Evolutionary conservation across 148 eudicot genomes (phyloP).

Genomic region (Chenopodium berlandieri): DNA sequence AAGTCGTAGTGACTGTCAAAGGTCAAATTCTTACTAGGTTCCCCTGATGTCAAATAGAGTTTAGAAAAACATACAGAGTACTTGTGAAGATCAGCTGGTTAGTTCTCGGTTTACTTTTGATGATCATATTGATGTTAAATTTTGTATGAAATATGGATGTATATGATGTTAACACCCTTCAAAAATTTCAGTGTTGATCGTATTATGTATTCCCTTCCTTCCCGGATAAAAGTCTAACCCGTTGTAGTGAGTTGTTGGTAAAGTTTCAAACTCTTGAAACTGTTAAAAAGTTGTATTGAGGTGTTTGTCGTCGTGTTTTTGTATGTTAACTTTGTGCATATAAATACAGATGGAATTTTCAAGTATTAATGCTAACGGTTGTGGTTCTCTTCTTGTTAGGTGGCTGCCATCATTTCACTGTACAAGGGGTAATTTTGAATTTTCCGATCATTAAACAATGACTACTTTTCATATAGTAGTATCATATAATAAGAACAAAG

Average conservation of each 20-base stretch:
- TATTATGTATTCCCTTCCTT: background rate
- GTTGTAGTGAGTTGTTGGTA: constrained; percentile 17
- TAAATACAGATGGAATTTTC: constrained; percentile 13
- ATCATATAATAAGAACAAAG: too few species aligned
- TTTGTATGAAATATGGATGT: constrained; percentile 28
- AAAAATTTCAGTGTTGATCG: background rate
- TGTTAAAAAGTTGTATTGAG: constrained; percentile 15
- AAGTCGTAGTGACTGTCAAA: background rate
- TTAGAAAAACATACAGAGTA: constrained; percentile 8
- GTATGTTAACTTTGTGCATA: constrained; percentile 28
- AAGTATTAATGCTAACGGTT: background rate
- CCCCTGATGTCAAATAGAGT: constrained; percentile 18
- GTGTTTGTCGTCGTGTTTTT: constrained; percentile 17
- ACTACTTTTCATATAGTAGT: too few species aligned
- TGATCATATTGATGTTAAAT: constrained; percentile 22
- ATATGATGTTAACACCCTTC: constrained; percentile 25
- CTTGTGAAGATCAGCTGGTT: constrained; percentile 6
- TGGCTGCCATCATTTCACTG: too few species aligned
- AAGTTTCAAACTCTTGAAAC: constrained; percentile 14
- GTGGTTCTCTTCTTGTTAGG: too few species aligned
- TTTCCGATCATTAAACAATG: too few species aligned
- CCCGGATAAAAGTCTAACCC: background rate
- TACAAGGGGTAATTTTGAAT: too few species aligned
- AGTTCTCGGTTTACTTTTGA: constrained; percentile 6
- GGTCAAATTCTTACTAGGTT: constrained; percentile 17